Conservation (phyloP, 1,284 basidiomycete species). For the Mycena citricolor region DNA sequence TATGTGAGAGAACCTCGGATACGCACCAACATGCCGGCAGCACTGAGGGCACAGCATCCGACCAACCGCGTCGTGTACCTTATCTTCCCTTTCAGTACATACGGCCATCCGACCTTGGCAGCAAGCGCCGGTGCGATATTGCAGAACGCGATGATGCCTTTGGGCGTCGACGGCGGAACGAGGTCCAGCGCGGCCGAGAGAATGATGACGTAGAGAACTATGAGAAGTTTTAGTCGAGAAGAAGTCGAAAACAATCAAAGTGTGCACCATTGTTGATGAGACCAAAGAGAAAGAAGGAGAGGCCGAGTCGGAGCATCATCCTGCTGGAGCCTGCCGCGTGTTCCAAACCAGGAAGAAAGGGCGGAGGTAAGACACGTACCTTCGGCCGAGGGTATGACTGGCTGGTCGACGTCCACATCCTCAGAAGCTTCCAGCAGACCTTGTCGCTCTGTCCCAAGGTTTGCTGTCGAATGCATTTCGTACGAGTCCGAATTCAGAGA, state of each 20-base stretch:
- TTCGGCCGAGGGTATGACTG: no score
- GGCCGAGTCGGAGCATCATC: slow-evolving; percentile 41
- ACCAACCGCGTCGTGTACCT: slow-evolving; percentile 74
- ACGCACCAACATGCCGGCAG: slow-evolving; percentile 78
- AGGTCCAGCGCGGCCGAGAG: slow-evolving; percentile 94
- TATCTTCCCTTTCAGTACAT: slow-evolving; percentile 81
- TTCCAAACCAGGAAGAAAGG: no score
- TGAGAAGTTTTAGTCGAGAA: not conserved
- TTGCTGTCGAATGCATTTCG: no score
- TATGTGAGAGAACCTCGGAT: not conserved
- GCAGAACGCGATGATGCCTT: slow-evolving; percentile 92
- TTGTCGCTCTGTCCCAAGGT: no score
- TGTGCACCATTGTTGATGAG: slow-evolving; percentile 57
- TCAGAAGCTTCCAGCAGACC: no score
- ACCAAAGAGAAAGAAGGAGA: slow-evolving; percentile 61
- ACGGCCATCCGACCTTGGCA: slow-evolving; percentile 94
- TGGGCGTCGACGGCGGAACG: slow-evolving; percentile 86
- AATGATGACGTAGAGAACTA: slow-evolving; percentile 94
- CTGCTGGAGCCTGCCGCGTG: no score
- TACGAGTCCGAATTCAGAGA: no score
- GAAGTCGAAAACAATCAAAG: not conserved
- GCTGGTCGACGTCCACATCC: no score
- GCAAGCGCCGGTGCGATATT: slow-evolving; percentile 82
- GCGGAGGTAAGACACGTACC: no score
- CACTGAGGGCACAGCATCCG: slow-evolving; percentile 74